Conservation (phyloP, 2,329 filamentous ascomycete species). For the Botrytis porri region DNA sequence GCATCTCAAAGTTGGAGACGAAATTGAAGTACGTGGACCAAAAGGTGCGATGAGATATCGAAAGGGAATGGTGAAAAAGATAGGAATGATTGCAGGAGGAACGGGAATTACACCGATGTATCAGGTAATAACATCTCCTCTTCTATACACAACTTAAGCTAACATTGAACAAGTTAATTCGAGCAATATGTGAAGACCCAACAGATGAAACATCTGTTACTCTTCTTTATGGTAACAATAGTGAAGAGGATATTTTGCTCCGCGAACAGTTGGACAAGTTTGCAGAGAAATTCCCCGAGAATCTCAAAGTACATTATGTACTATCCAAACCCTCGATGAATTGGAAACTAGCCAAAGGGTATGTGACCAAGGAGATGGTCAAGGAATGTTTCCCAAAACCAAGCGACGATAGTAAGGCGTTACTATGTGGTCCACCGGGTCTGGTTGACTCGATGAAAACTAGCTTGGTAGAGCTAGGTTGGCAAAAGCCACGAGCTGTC, state of each 20-base stretch:
- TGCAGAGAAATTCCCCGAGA: slow-evolving; percentile 49
- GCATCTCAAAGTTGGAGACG: slow-evolving; percentile 47
- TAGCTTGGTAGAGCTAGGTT: slow-evolving; percentile 48
- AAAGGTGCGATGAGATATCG: slow-evolving; percentile 55
- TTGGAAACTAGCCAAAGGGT: slow-evolving; percentile 51
- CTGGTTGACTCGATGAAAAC: slow-evolving; percentile 59
- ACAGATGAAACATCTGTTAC: slow-evolving; percentile 54
- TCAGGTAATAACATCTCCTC: slow-evolving; percentile 32
- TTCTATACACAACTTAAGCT: background rate
- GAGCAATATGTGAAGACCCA: slow-evolving; percentile 61
- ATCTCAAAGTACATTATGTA: slow-evolving; percentile 55
- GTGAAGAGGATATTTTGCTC: slow-evolving; percentile 58
- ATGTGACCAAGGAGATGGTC: slow-evolving; percentile 51
- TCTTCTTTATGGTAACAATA: slow-evolving; percentile 58
- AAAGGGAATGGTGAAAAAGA: slow-evolving; percentile 42
- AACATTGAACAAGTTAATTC: slow-evolving; percentile 48
- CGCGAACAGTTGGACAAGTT: slow-evolving; percentile 54
- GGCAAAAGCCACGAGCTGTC: slow-evolving; percentile 48
- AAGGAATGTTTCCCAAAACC: slow-evolving; percentile 48
- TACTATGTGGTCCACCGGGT: slow-evolving; percentile 60
- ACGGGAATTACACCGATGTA: slow-evolving; percentile 56
- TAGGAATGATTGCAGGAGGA: slow-evolving; percentile 56
- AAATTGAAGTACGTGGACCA: slow-evolving; percentile 52
- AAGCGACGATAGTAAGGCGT: slow-evolving; percentile 47
- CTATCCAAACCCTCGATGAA: slow-evolving; percentile 46